Evolutionary conservation across 805 yeast species (phyloP).

Genomic region (Pichia cabralensis): DNA sequence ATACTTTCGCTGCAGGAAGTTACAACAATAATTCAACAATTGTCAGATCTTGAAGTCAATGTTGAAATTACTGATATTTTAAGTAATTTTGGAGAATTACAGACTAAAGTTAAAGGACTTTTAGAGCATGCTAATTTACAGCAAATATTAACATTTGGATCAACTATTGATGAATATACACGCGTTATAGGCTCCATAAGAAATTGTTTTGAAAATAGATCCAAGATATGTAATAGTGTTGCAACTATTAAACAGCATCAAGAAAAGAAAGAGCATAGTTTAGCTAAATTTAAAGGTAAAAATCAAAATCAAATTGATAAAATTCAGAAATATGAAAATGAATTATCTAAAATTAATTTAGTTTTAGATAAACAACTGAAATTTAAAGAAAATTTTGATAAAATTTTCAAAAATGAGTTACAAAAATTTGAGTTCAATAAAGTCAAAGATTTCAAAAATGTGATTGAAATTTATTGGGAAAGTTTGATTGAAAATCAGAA

Average conservation of each 20-base stretch:
- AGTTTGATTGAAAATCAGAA: slow-evolving; percentile 88
- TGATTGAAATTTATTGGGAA: slow-evolving; percentile 85
- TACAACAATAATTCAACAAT: slow-evolving; percentile 37
- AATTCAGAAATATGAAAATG: slow-evolving; percentile 44
- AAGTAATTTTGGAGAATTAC: slow-evolving; percentile 61
- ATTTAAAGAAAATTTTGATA: slow-evolving; percentile 54
- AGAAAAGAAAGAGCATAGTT: slow-evolving; percentile 34
- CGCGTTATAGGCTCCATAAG: slow-evolving; percentile 68
- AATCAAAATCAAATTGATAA: slow-evolving; percentile 52
- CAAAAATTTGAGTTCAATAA: slow-evolving; percentile 63
- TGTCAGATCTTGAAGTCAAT: slow-evolving; percentile 70
- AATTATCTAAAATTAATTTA: slow-evolving; percentile 44
- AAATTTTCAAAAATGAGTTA: slow-evolving; percentile 59
- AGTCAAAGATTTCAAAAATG: slow-evolving; percentile 74
- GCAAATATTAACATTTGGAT: slow-evolving; percentile 78
- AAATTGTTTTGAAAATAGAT: slow-evolving; percentile 64
- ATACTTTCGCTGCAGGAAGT: slow-evolving; percentile 61
- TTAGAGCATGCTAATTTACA: slow-evolving; percentile 72
- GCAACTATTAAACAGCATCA: slow-evolving; percentile 35
- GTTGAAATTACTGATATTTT: slow-evolving; percentile 54
- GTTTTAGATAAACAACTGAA: slow-evolving; percentile 44
- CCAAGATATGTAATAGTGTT: slow-evolving; percentile 40
- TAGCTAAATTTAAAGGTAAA: slow-evolving; percentile 34
- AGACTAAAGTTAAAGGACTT: slow-evolving; percentile 59
- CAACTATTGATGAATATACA: slow-evolving; percentile 79